Evolutionary conservation across 192 early-diverging fungal genomes (phyloP), one percentile per base, ranked within the genome.

Genomic region (Allomyces javanicus): DNA sequence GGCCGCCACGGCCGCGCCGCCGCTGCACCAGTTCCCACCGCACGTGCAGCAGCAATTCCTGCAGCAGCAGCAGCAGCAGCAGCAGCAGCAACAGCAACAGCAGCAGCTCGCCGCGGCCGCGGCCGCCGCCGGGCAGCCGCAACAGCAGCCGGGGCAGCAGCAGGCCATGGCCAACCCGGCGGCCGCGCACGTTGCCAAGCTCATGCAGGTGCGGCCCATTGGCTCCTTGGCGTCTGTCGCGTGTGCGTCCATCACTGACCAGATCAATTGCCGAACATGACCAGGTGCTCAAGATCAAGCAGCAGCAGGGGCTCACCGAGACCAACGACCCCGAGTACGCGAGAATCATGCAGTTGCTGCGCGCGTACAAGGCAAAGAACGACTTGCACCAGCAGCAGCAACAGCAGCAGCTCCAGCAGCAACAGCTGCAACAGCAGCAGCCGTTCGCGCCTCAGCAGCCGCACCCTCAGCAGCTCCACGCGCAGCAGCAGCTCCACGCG

Each of bases 291-390:
- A 62, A 71, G 69, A 72, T 70, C 19, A 72, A 74, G 25, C 77
- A 83, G 66, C 66, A 71, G 24, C 66, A 87, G 74, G 89, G 90
- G 19, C 83, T 86, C 19, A 92, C 82, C 11, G 89, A 94, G 78
- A 79, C 80, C 55, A 89, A 82, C 69, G 83, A 84, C 68, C 77
- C 78, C 19, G 87, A 91, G 69, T 87, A 79, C 68, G 89, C 86
- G 33, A 77, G 82, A 67, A 74, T 90, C 33, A 72, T 90, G 73
- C 64, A 69, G 1, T 65, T 83, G n/a, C 68, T 90, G 62, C 74
- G 81, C n/a, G 68, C 78, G 12, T 71, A 76, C 45, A 74, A 74
- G 27, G 62, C 24, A 65, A 72, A 63, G 43, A 68, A 72, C 17
- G 69, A 72, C 11, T 71, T 63, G 40, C 76, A 71, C 24, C 64